Conservation (phyloP, 176 grass and related monocot species). For the Musa acuminata region DNA sequence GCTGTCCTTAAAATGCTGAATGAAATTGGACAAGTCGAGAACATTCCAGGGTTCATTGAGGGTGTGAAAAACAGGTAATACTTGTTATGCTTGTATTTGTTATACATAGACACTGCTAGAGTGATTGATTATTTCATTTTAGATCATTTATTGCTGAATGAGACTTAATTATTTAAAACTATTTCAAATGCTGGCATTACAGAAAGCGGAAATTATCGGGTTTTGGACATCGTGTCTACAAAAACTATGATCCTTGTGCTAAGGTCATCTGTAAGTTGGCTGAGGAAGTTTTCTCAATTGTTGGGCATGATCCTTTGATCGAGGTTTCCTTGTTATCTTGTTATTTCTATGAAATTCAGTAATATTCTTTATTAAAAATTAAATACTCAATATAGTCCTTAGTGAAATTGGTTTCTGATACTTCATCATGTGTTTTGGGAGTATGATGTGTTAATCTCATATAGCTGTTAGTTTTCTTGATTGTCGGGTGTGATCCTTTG, state of each 20-base stretch:
- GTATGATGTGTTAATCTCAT: no score
- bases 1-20: constrained; percentile 95
- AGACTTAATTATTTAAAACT: no score
- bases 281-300: constrained; percentile 94
- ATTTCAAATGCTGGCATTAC: background rate
- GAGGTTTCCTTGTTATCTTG: constrained; percentile 41
- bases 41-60: constrained; percentile 89
- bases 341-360: background rate
- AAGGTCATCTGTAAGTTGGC: constrained; percentile 89
- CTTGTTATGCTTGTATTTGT: background rate
- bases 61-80: constrained; percentile 93
- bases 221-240: constrained; percentile 93
- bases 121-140: no score
- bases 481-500: no score
- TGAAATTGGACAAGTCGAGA: constrained; percentile 81
- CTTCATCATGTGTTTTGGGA: no score
- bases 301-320: constrained; percentile 85
- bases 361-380: background rate
- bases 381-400: no score
- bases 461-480: no score
- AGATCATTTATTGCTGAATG: no score
- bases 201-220: constrained; percentile 96
- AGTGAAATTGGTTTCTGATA: no score
- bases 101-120: no score
- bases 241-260: constrained; percentile 94